These are phyloP conservation scores for Pichia rugopelliculosa DNA, from an alignment of 805 yeast genomes.

Conservation along the genomic window DNA sequence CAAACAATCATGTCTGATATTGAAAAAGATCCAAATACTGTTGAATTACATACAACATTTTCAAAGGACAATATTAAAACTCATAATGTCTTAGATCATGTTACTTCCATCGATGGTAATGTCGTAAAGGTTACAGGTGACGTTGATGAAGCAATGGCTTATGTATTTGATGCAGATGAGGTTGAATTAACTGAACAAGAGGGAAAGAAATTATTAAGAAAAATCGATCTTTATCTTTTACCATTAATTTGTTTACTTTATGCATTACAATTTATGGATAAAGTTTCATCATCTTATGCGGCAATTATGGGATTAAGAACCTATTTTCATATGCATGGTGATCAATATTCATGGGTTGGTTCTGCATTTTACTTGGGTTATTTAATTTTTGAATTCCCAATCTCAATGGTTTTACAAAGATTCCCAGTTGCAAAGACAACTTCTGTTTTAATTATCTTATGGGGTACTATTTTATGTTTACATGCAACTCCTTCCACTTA, in stretches of 20 bases:
- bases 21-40: slow-evolving; percentile 4
- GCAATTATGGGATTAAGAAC: slow-evolving; percentile 37
- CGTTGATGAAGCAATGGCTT: not conserved
- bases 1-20: slow-evolving; percentile 1
- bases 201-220: slow-evolving; percentile 15
- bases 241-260: slow-evolving; percentile 25
- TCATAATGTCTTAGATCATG: slow-evolving; percentile 3
- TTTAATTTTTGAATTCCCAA: slow-evolving; percentile 15
- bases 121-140: not conserved
- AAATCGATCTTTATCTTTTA: slow-evolving; percentile 29
- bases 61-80: slow-evolving; percentile 11
- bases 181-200: not conserved
- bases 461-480: not conserved
- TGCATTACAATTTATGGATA: slow-evolving; percentile 32
- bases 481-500: not conserved
- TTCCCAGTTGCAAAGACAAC: not conserved
- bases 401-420: not conserved
- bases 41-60: slow-evolving; percentile 8
- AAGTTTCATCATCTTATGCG: slow-evolving; percentile 36
- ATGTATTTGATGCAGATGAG: not conserved
- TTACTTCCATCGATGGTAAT: slow-evolving; percentile 8
- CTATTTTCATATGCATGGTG: slow-evolving; percentile 37
- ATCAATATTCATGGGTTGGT: slow-evolving; percentile 41
- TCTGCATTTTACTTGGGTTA: slow-evolving; percentile 35
- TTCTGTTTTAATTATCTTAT: not conserved